A percentile compares a stretch with the other conserved stretches of the same genome.
These are phyloP conservation scores for Phytophthora pisi DNA, from an alignment of 352 stramenopile genomes.

Conservation along the genomic window DNA sequence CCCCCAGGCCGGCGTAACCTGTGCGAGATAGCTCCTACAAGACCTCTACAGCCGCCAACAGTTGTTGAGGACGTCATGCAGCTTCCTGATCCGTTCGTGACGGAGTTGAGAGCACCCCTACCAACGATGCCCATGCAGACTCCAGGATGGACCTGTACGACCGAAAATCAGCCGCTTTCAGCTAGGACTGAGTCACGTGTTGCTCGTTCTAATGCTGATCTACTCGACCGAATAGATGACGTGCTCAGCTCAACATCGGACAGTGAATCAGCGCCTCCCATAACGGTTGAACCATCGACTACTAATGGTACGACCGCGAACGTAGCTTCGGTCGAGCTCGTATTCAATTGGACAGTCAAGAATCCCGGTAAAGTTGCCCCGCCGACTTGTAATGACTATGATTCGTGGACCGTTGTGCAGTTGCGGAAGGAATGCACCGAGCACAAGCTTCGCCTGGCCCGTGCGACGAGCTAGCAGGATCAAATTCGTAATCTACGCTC, in stretches of 20 bases:
- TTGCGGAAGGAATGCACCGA: background rate
- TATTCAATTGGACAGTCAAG: constrained; percentile 1
- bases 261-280: background rate
- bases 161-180: background rate
- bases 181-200: background rate
- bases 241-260: constrained; percentile 6
- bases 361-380: background rate
- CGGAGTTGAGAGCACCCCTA: background rate
- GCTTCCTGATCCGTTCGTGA: background rate
- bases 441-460: background rate
- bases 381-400: background rate
- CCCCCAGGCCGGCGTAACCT: background rate
- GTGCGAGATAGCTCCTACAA: background rate
- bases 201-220: background rate
- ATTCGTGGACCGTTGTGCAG: background rate
- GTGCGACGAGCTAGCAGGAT: background rate
- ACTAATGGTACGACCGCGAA: background rate
- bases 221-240: constrained; percentile 2
- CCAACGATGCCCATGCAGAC: constrained; percentile 3
- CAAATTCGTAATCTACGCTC: background rate
- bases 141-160: background rate
- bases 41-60: constrained; percentile 4
- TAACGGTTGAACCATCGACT: constrained; percentile 3
- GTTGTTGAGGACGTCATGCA: constrained; percentile 1
- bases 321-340: background rate